Conservation (phyloP, 805 yeast genomes). For the Saccharomycopsis capsularis region DNA sequence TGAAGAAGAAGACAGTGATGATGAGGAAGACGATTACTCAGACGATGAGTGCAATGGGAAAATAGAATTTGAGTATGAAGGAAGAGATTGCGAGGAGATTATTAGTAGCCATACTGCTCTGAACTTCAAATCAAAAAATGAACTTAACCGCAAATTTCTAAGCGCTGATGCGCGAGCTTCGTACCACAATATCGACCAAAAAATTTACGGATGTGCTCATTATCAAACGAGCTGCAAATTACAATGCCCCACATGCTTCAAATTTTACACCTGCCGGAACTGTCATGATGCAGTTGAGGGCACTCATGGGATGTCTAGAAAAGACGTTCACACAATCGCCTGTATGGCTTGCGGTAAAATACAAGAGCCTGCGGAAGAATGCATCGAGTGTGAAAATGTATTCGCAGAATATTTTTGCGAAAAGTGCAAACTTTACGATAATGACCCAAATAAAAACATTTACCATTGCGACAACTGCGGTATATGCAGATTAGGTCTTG, state of each 20-base stretch:
- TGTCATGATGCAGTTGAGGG: slow-evolving; percentile 67
- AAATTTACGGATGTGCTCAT: slow-evolving; percentile 69
- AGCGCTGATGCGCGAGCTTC: slow-evolving; percentile 22
- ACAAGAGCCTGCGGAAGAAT: slow-evolving; percentile 65
- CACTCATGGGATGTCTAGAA: slow-evolving; percentile 52
- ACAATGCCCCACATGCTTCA: slow-evolving; percentile 67
- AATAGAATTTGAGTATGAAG: slow-evolving; percentile 24
- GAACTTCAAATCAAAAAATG: too few relatives aligned
- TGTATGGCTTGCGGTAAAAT: slow-evolving; percentile 77
- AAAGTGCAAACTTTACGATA: slow-evolving; percentile 75
- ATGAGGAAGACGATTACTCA: slow-evolving; percentile 14
- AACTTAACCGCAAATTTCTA: neutral
- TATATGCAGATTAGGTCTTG: slow-evolving; percentile 84
- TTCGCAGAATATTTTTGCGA: slow-evolving; percentile 75
- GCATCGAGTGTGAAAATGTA: slow-evolving; percentile 58
- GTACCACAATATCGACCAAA: slow-evolving; percentile 37
- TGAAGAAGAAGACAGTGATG: slow-evolving; percentile 13
- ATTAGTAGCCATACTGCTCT: neutral
- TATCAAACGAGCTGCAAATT: slow-evolving; percentile 78
- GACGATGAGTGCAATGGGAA: slow-evolving; percentile 13
- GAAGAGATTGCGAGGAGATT: neutral
- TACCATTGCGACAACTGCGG: slow-evolving; percentile 93
- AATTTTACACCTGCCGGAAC: slow-evolving; percentile 76
- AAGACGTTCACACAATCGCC: slow-evolving; percentile 56
- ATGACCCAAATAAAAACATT: slow-evolving; percentile 70